Base-by-base conservation (phyloP, 139 green algal species). In the Tetradesmus obliquus region DNA sequence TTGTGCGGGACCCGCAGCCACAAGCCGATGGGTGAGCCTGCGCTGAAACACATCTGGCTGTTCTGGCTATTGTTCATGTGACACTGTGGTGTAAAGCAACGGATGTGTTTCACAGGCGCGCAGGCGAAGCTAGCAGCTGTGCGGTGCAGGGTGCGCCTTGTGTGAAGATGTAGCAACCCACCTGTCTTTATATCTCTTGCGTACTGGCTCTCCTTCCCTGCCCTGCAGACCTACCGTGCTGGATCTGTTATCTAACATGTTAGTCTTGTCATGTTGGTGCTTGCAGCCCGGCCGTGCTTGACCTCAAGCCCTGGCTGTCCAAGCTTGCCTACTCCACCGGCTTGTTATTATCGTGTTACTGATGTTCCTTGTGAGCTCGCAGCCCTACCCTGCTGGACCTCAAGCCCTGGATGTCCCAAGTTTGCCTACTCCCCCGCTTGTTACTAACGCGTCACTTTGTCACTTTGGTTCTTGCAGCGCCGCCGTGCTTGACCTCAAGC, bases 291-390 rank as follows among this genome's bases (percentile, higher is more conserved):
- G 20, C 58, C 2, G 17, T 87, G 82, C 19, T 88, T 72, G 79
- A 91, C 58, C 79, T 91, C 19, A 91, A 91, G 79, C 55, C 79
- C 1, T 92, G 53, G 7, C 22, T 92, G 2, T 10, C 51, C n/a
- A 92, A 83, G 89, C 79, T 88, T 22, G 81, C 89, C 13, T 92
- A 88, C 82, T 45, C 60, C 53, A 80, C 89, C 24, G 89, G 17
- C 32, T 13, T 92, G 62, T n/a, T n/a, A n/a, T n/a, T n/a, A n/a
- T n/a, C n/a, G n/a, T n/a, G n/a, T n/a, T n/a, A n/a, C n/a, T n/a
- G n/a, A n/a, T n/a, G n/a, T n/a, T n/a, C n/a, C n/a, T n/a, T n/a
- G n/a, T n/a, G n/a, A n/a, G 32, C 32, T 45, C 0, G 32, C 32
- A 45, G 32, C 32, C 10, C 10, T 1, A 4, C 58, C 2, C 0